phyloP scores from a whole-genome alignment of 768 basidiomycete genomes.

The Clitopilus hobsonii region DNA sequence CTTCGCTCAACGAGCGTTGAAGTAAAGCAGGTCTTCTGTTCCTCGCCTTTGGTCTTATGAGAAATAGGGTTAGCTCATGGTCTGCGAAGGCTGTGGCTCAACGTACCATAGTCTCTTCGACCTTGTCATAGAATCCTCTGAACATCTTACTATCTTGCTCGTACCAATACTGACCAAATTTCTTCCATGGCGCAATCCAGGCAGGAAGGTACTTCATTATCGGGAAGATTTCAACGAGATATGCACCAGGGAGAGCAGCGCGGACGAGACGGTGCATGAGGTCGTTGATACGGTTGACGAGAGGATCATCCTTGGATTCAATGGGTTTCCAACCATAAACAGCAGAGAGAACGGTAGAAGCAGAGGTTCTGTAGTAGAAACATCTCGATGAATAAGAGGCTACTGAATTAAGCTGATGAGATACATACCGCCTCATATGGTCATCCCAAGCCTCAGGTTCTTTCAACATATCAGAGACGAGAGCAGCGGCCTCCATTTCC shows the following conservation, averaged over 20 bases:
- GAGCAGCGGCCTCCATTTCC: background rate
- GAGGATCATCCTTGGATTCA: conserved; percentile 9
- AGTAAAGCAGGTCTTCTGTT: no score
- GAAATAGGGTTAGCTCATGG: no score
- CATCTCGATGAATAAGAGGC: no score
- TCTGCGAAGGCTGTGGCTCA: no score
- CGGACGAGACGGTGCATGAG: conserved; percentile 15
- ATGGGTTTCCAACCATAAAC: conserved; percentile 12
- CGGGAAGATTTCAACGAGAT: conserved; percentile 28
- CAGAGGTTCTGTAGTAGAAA: conserved; percentile 7
- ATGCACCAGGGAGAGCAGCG: conserved; percentile 24
- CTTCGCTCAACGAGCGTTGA: no score
- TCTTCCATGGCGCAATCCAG: conserved; percentile 24
- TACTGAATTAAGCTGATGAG: no score
- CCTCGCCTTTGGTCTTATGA: no score
- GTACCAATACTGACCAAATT: conserved; percentile 16
- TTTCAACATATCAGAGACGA: background rate
- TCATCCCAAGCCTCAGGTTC: background rate
- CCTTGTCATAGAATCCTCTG: conserved; percentile 11
- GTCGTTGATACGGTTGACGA: conserved; percentile 9
- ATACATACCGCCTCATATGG: background rate
- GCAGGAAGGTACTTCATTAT: conserved; percentile 24
- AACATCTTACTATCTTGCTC: conserved; percentile 18
- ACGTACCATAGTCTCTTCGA: no score
- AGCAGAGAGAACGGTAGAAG: conserved; percentile 7